Conservation (phyloP, 1,284 basidiomycete species). For the Pyrrhoderma lamaoense region DNA sequence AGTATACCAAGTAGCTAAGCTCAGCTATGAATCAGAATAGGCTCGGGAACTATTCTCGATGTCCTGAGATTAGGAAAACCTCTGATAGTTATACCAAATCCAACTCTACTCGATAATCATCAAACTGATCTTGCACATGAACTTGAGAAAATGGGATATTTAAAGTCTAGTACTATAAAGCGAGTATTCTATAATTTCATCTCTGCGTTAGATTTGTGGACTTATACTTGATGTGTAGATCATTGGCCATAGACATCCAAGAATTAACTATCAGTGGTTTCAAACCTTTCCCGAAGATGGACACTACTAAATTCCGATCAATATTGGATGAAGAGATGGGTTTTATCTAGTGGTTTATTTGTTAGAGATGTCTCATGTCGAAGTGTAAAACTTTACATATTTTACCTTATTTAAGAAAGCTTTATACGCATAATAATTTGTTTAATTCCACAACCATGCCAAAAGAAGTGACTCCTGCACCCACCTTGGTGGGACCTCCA, state of each 20-base stretch:
- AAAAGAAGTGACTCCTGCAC: constrained; percentile 32
- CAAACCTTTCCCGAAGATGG: constrained; percentile 58
- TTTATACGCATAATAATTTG: neutral
- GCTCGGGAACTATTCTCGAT: constrained; percentile 91
- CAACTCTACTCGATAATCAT: constrained; percentile 87
- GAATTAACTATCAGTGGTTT: constrained; percentile 39
- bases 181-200: constrained; percentile 31
- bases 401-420: neutral
- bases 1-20: constrained; percentile 5
- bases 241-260: constrained; percentile 44
- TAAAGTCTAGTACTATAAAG: constrained; percentile 54
- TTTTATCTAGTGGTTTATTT: constrained; percentile 33
- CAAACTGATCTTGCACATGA: constrained; percentile 83
- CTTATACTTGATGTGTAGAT: constrained; percentile 31
- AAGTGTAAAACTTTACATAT: too few species aligned
- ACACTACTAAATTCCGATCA: constrained; percentile 54
- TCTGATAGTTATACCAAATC: constrained; percentile 86
- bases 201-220: constrained; percentile 12
- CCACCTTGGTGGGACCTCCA: constrained; percentile 37
- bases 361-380: neutral
- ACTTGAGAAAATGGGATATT: constrained; percentile 54
- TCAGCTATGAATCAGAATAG: constrained; percentile 35
- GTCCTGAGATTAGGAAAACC: constrained; percentile 69
- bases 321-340: constrained; percentile 73
- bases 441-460: neutral